Evolutionary conservation across 495 filamentous ascomycete genomes (phyloP), one percentile per base, ranked within the genome.

Genomic region (Paragyromitra xinjiangensis): DNA sequence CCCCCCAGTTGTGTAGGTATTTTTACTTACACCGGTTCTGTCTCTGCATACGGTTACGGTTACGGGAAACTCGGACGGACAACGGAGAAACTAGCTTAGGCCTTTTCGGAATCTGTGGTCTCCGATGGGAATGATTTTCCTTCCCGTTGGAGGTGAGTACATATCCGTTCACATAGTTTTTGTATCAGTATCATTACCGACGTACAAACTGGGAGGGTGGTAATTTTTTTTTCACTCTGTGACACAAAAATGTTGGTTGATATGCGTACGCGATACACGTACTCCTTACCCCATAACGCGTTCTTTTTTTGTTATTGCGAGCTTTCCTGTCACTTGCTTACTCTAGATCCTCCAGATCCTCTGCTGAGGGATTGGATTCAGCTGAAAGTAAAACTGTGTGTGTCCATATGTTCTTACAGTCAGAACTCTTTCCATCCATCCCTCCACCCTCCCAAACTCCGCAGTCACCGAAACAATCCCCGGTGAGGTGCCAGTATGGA

Each of bases 41-140:
- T 62, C 71, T 56, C 63, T 74, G 34, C 64, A 74, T 74, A 69
- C 64, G 71, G 64, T 51, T 61, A 51, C 71, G 71, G 29, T 34
- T 34, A 34, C 29, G 29, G 29, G 71, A 22, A 51, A 50, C 40
- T 69, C 42, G 68, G 53, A 62, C 16, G 29, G 67, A 42, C 51
- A 44, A 70, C 71, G 68, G 68, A 71, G 68, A 40, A 74, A 48
- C 73, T 64, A 77, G 74, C 40, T 40, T 71, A 69, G 74, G 6
- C 74, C 22, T 59, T 73, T 77, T 77, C 69, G 69, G 74, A 77
- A 77, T 77, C n/a, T 66, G 42, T 66, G 69, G 44, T 45, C 67
- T 53, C 55, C 73, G 58, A 71, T 64, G 66, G 69, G 19, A 64
- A 73, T 76, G 66, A 71, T 71, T 77, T 58, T 58, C 74, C 40